These are phyloP conservation scores for Barnettozyma sucrosica DNA, from an alignment of 805 yeast genomes.

Conservation along the genomic window DNA sequence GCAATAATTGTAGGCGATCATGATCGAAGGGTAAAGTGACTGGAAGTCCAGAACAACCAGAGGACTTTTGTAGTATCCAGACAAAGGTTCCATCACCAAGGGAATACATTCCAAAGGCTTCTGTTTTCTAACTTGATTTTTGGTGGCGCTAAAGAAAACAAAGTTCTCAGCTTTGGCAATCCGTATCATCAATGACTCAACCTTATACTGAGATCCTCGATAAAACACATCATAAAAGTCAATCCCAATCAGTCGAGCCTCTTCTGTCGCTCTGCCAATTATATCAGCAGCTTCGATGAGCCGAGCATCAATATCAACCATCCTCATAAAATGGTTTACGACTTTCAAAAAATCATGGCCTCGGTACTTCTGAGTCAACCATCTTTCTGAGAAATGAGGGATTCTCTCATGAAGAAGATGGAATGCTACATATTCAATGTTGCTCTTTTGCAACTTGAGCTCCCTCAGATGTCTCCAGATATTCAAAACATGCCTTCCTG, in stretches of 20 bases:
- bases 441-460: constrained; percentile 56
- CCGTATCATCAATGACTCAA: constrained; percentile 76
- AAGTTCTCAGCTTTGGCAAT: constrained; percentile 72
- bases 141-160: constrained; percentile 71
- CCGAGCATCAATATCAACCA: constrained; percentile 37
- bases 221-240: constrained; percentile 85
- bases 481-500: constrained; percentile 81
- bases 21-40: constrained; percentile 86
- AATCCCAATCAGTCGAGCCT: constrained; percentile 80
- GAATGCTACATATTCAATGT: constrained; percentile 70
- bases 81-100: constrained; percentile 85
- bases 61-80: constrained; percentile 83
- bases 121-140: constrained; percentile 75
- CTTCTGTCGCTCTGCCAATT: constrained; percentile 67
- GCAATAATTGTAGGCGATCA: constrained; percentile 88
- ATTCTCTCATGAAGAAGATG: constrained; percentile 61
- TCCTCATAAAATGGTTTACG: constrained; percentile 40
- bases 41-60: constrained; percentile 88
- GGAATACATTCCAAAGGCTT: constrained; percentile 85
- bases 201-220: constrained; percentile 91
- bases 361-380: constrained; percentile 45
- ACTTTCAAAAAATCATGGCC: constrained; percentile 29
- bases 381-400: constrained; percentile 51
- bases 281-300: constrained; percentile 52
- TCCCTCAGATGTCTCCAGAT: constrained; percentile 80